Evolutionary conservation across 805 yeast genomes (phyloP).

Genomic region (Suhomyces kilbournensis): DNA sequence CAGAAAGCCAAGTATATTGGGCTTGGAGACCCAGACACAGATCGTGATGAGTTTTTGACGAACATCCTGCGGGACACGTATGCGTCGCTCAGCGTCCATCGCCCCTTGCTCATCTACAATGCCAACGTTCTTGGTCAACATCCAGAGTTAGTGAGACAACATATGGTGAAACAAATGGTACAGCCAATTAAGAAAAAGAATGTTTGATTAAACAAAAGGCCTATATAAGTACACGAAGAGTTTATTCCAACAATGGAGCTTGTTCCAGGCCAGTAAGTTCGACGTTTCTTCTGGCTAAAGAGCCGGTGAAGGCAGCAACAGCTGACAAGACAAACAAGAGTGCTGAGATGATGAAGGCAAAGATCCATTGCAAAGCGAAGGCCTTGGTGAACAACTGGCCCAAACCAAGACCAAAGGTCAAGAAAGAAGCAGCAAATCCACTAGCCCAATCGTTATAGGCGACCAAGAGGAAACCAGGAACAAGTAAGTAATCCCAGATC

Average conservation of each 20-base stretch:
- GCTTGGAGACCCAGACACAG: conserved; percentile 71
- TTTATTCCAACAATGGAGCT: conserved; percentile 36
- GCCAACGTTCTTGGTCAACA: conserved; percentile 49
- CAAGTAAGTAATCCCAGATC: conserved; percentile 73
- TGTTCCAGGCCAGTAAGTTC: conserved; percentile 18
- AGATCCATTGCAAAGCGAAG: conserved; percentile 83
- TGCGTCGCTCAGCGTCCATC: conserved; percentile 60
- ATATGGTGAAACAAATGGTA: conserved; percentile 36
- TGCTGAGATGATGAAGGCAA: conserved; percentile 67
- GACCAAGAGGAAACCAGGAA: conserved; percentile 57
- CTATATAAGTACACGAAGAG: background rate
- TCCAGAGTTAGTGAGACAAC: conserved; percentile 26
- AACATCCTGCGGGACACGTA: conserved; percentile 68
- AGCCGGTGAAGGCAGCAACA: conserved; percentile 44
- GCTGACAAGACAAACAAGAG: conserved; percentile 51
- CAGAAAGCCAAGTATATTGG: conserved; percentile 66
- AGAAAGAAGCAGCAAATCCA: conserved; percentile 56
- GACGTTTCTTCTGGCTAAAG: background rate
- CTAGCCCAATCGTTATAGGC: conserved; percentile 69
- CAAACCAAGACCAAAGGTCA: conserved; percentile 64
- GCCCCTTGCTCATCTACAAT: conserved; percentile 50
- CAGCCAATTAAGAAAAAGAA: background rate
- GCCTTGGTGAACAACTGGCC: conserved; percentile 67
- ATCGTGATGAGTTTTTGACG: conserved; percentile 63
- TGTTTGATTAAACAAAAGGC: background rate